Conservation (phyloP, 768 basidiomycete species). For the Cystobasidium onofrii region DNA sequence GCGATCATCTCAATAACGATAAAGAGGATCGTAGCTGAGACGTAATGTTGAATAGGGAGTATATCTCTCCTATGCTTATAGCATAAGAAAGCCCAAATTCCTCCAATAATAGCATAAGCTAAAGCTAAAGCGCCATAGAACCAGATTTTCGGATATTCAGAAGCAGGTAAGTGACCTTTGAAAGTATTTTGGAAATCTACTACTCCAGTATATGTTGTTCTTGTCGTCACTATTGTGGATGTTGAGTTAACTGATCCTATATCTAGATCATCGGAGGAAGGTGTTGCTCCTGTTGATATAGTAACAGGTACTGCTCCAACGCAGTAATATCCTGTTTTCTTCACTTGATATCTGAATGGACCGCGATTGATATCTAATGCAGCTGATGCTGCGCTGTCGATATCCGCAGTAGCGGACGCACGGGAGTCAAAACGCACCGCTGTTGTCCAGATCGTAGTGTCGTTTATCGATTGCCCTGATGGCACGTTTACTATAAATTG, state of each 20-base stretch:
- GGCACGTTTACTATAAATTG: slow-evolving; percentile 78
- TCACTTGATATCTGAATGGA: slow-evolving; percentile 73
- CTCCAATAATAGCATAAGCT: slow-evolving; percentile 62
- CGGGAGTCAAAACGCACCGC: slow-evolving; percentile 57
- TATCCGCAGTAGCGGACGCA: not conserved
- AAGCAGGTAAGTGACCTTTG: slow-evolving; percentile 75
- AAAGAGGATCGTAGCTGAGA: slow-evolving; percentile 76
- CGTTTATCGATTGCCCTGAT: slow-evolving; percentile 54
- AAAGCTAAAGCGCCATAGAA: slow-evolving; percentile 57
- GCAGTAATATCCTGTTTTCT: slow-evolving; percentile 89
- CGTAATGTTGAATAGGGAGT: slow-evolving; percentile 74
- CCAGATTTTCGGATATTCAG: slow-evolving; percentile 94
- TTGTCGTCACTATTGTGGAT: not conserved
- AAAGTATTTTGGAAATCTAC: slow-evolving; percentile 84
- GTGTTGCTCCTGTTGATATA: slow-evolving; percentile 41
- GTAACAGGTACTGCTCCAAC: slow-evolving; percentile 81
- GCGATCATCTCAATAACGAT: slow-evolving; percentile 90
- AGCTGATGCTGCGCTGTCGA: not conserved
- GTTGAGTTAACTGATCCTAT: not conserved
- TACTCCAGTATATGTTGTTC: slow-evolving; percentile 45
- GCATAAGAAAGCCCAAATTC: slow-evolving; percentile 74
- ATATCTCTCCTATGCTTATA: slow-evolving; percentile 72
- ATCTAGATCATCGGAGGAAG: not conserved
- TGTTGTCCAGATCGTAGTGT: slow-evolving; percentile 82
- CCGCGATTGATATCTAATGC: slow-evolving; percentile 39